Percentiles rank a stretch among this genome's conserved stretches.
Conservation (phyloP, 1,284 basidiomycete genomes). For the Pyrrhoderma noxium region DNA sequence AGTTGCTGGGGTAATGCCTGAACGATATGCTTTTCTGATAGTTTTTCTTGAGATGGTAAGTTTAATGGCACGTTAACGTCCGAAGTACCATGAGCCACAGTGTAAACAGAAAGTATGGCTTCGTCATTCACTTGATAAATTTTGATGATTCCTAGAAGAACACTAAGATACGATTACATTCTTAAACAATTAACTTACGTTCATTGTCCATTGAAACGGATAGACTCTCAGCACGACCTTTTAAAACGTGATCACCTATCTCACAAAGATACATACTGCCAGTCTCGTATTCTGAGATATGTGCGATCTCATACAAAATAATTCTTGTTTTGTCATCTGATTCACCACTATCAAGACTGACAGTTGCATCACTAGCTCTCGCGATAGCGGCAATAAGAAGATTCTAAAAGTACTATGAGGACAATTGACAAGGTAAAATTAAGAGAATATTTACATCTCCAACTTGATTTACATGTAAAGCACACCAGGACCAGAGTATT, state of each 20-base stretch:
- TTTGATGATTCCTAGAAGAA: constrained; percentile 4
- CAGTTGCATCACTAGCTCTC: constrained; percentile 4
- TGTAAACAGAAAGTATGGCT: not conserved
- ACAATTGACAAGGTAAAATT: not conserved
- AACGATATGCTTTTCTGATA: no score
- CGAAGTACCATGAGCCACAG: not conserved
- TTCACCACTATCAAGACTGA: constrained; percentile 10
- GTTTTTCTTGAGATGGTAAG: no score
- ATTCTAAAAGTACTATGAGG: not conserved
- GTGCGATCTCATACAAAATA: constrained; percentile 4
- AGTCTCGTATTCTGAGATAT: constrained; percentile 1
- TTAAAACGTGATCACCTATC: constrained; percentile 11
- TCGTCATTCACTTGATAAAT: constrained; percentile 7
- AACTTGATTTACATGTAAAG: constrained; percentile 32
- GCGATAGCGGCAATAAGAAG: constrained; percentile 11
- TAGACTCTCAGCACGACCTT: constrained; percentile 8
- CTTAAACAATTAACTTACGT: constrained; percentile 3
- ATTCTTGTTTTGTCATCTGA: constrained; percentile 11
- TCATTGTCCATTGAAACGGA: not conserved
- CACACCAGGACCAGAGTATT: constrained; percentile 44
- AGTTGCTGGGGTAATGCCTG: constrained; percentile 9
- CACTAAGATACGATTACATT: not conserved
- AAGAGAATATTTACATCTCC: constrained; percentile 37
- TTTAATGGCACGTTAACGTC: no score
- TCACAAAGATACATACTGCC: constrained; percentile 4